These are phyloP conservation scores for Coemansia sp. DNA, from an alignment of 192 early-diverging fungal genomes.

Conservation along the genomic window DNA sequence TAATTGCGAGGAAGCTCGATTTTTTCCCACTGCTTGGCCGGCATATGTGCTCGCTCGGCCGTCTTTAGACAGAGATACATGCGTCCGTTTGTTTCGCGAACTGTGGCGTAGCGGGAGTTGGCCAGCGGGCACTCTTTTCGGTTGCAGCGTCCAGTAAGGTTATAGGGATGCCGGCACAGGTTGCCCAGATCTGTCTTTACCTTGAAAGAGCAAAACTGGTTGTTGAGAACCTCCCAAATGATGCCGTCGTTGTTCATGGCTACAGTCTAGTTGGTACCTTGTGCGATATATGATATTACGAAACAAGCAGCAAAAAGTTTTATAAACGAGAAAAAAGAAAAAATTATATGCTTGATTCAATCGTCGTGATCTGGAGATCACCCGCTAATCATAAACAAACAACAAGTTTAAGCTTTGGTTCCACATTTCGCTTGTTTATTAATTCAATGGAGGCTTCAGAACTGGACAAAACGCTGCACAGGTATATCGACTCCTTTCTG, in stretches of 20 bases:
- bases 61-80: constrained; percentile 94
- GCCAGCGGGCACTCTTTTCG: constrained; percentile 92
- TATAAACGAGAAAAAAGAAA: background rate
- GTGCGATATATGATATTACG: no score
- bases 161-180: constrained; percentile 96
- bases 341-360: constrained; percentile 1
- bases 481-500: constrained; percentile 47
- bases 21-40: constrained; percentile 90
- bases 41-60: constrained; percentile 91
- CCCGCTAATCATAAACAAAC: no score
- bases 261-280: background rate
- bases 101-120: constrained; percentile 92
- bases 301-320: background rate
- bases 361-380: no score
- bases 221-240: constrained; percentile 94
- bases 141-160: constrained; percentile 95
- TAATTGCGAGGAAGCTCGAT: constrained; percentile 89
- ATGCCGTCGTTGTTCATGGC: constrained; percentile 69
- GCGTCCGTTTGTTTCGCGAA: constrained; percentile 79
- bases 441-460: constrained; percentile 14
- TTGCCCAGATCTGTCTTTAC: constrained; percentile 87
- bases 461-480: constrained; percentile 34
- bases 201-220: constrained; percentile 98
- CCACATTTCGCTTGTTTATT: no score
- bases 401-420: no score